phyloP scores from a whole-genome alignment of 2,329 filamentous ascomycete genomes.

The Fusarium sp. region DNA sequence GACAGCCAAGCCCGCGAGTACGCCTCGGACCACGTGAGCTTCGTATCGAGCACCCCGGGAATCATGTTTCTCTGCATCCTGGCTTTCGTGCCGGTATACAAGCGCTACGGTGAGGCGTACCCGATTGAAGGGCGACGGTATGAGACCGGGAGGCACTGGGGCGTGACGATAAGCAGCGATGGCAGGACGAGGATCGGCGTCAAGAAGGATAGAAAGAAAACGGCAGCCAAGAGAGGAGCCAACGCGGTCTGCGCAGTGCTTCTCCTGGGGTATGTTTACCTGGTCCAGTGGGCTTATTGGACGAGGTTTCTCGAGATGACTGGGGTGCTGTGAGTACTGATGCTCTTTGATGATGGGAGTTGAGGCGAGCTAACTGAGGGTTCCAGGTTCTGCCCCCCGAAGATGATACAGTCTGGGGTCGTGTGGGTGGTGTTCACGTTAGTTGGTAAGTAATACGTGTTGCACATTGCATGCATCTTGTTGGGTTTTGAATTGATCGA shows the following conservation, averaged over 20 bases:
- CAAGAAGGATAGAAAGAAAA: conserved; percentile 14
- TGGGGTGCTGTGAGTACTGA: conserved; percentile 33
- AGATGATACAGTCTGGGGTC: conserved; percentile 1
- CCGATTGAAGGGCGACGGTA: conserved; percentile 44
- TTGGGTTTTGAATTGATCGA: background rate
- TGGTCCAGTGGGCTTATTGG: conserved; percentile 42
- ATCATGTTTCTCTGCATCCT: conserved; percentile 39
- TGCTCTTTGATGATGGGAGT: background rate
- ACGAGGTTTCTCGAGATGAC: conserved; percentile 36
- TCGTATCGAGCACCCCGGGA: conserved; percentile 40
- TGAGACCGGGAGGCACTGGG: conserved; percentile 40
- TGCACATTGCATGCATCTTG: background rate
- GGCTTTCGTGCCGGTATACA: conserved; percentile 41
- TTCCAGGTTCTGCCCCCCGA: conserved; percentile 3
- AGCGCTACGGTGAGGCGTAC: conserved; percentile 46
- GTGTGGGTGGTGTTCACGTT: background rate
- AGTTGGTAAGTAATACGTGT: background rate
- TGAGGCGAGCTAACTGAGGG: background rate
- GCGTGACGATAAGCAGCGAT: conserved; percentile 30
- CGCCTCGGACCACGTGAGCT: conserved; percentile 39
- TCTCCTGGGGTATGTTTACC: conserved; percentile 32
- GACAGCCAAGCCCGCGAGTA: conserved; percentile 30
- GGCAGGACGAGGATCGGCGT: conserved; percentile 34
- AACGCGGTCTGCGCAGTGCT: conserved; percentile 1
- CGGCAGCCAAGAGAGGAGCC: conserved; percentile 24